Percentiles rank a stretch among this genome's conserved stretches.
Conservation (phyloP, 257 asterid genomes). For the Henckelia pumila region DNA sequence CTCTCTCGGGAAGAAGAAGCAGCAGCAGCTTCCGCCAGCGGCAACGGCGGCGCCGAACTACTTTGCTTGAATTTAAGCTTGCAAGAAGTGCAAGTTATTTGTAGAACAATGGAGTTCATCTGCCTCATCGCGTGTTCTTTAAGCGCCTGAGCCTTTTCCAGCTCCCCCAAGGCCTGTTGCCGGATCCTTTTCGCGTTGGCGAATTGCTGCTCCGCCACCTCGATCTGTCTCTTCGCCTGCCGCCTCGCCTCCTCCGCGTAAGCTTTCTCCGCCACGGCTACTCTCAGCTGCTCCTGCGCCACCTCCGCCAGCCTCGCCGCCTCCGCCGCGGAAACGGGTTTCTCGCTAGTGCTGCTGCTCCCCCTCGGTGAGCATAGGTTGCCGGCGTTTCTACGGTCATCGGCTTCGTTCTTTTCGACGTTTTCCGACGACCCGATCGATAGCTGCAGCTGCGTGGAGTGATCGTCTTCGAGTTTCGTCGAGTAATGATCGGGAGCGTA, state of each 20-base stretch:
- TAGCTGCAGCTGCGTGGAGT: conserved; percentile 39
- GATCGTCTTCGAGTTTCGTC: conserved; percentile 29
- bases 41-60: conserved; percentile 3
- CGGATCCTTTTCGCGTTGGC: conserved; percentile 70
- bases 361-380: conserved; percentile 25
- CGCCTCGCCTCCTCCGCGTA: conserved; percentile 71
- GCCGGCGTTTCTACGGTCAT: not conserved
- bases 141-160: conserved; percentile 54
- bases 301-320: conserved; percentile 32
- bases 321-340: conserved; percentile 22
- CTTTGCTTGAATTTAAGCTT: conserved; percentile 44
- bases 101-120: conserved; percentile 47
- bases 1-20: conserved; percentile 27
- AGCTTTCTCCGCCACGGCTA: conserved; percentile 61
- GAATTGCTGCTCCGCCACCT: conserved; percentile 71
- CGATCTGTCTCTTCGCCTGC: conserved; percentile 65
- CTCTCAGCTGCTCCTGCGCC: conserved; percentile 40
- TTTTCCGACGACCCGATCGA: conserved; percentile 44
- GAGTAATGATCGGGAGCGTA: conserved; percentile 20
- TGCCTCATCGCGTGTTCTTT: conserved; percentile 59
- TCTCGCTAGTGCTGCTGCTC: conserved; percentile 33
- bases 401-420: conserved; percentile 17
- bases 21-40: conserved; percentile 11
- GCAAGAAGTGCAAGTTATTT: conserved; percentile 71
- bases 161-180: conserved; percentile 67